Base-by-base conservation (phyloP, 352 stramenopile species). In the Pythium graminicola region DNA sequence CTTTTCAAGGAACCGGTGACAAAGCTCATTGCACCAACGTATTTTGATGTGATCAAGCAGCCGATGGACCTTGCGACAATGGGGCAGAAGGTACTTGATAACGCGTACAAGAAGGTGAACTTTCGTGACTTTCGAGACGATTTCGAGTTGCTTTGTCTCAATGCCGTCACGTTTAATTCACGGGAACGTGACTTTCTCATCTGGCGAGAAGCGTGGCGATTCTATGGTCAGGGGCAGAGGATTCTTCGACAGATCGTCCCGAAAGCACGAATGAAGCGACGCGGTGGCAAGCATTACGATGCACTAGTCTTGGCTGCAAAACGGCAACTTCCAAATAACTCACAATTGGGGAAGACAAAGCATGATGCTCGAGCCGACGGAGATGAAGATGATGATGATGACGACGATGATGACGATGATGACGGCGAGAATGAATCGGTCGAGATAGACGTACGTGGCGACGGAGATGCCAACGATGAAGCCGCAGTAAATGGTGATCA, bases 161-260 rank as follows among this genome's bases (percentile, higher is more conserved):
- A 99, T 59, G 94, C 94, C 0, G 75, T 98, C 7, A 96, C 89
- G 24, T 99, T 98, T 65, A 99, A 99, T 65, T 84, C 76, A 1
- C 82, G 89, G 28, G 84, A 93, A 41, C 79, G 79, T 7, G 78
- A 95, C 17, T 95, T 91, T 33, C 40, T 91, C 23, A 88, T 97
- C 59, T 98, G 90, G 90, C 86, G 86, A 20, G 89, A 97, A 62
- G 88, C 92, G 4, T 96, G 90, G 76, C 68, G 89, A 24, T 98
- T 95, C 59, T 96, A 97, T 55, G 73, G 87, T 2, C 81, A 87
- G 56, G 85, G 82, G 10, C 65, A 88, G 45, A 64, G 62, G 22
- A 75, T 95, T 43, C 68, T 93, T 20, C 69, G 84, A 6, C 84
- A 90, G 60, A 74, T 71, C 1, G 74, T 72, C 5, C 84, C 81